These are phyloP conservation scores for Phaeosphaeria sp. DNA, from an alignment of 2,329 filamentous ascomycete genomes.

Conservation along the genomic window DNA sequence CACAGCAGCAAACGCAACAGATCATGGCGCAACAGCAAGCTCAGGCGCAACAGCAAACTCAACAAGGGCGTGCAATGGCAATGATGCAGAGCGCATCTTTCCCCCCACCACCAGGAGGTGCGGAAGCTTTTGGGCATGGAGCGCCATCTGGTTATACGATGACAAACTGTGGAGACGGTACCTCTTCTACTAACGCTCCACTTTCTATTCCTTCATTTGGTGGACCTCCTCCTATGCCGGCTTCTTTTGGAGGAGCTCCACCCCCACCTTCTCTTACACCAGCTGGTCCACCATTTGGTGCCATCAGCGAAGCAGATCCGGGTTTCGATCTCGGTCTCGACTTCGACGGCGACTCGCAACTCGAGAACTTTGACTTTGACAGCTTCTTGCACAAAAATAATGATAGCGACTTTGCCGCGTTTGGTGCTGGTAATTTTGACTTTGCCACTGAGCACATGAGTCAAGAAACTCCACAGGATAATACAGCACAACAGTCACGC, in stretches of 20 bases:
- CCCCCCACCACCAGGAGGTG: not conserved
- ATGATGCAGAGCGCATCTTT: not conserved
- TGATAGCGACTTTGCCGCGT: not conserved
- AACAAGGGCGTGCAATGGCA: not conserved
- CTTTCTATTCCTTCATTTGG: too few species aligned
- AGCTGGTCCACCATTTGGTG: not conserved
- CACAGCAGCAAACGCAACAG: too few species aligned
- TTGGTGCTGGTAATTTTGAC: not conserved
- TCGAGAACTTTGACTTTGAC: conserved; percentile 69
- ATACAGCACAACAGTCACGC: too few species aligned
- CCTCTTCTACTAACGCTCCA: too few species aligned
- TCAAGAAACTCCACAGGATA: too few species aligned
- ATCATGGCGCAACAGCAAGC: not conserved
- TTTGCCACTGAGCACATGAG: not conserved
- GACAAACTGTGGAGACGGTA: too few species aligned
- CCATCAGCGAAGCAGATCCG: not conserved
- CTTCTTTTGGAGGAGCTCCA: too few species aligned
- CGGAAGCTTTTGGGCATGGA: not conserved
- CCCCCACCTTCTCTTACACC: not conserved
- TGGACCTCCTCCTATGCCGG: too few species aligned
- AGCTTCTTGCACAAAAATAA: conserved; percentile 59
- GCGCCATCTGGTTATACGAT: not conserved
- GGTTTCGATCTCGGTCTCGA: not conserved
- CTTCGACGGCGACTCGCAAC: conserved; percentile 61
- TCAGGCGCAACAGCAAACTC: not conserved